Evolutionary conservation across 2,329 filamentous ascomycete genomes (phyloP).

Genomic region (Verticillium zaregamsianum): DNA sequence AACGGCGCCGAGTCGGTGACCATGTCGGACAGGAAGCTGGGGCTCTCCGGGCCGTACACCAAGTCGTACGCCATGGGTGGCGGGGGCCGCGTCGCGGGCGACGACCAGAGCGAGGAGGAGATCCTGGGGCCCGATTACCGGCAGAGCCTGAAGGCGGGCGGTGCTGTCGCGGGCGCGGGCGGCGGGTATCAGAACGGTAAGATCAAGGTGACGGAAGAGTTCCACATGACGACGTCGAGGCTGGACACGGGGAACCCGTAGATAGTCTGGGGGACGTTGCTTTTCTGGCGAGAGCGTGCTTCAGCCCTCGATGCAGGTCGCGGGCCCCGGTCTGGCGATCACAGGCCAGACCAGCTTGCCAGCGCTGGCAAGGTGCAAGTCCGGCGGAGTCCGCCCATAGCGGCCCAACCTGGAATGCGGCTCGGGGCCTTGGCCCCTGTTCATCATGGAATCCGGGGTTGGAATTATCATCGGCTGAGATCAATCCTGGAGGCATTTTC

Average conservation of each 20-base stretch:
- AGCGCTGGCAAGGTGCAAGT: not conserved
- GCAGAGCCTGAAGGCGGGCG: not conserved
- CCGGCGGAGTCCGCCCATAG: not conserved
- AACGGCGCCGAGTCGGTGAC: not conserved
- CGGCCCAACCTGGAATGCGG: not conserved
- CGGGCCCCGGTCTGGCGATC: too few relatives aligned
- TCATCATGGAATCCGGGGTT: not conserved
- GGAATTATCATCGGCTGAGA: not conserved
- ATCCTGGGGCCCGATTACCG: conserved; percentile 1
- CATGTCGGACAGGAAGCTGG: conserved; percentile 1
- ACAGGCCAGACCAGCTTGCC: too few relatives aligned
- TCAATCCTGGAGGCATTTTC: too few relatives aligned
- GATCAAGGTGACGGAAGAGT: not conserved
- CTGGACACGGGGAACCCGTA: not conserved
- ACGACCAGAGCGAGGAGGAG: conserved; percentile 2
- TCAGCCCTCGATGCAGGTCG: too few relatives aligned
- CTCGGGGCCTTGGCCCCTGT: not conserved
- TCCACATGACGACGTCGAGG: not conserved
- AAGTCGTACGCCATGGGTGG: not conserved
- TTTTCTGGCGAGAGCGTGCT: not conserved
- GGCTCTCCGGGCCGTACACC: not conserved
- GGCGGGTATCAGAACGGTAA: not conserved
- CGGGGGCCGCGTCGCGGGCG: not conserved
- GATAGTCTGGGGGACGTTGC: not conserved
- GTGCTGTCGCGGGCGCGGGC: too few relatives aligned